Percentiles rank a stretch among this genome's conserved stretches.
Evolutionary conservation across 306 rosid species (phyloP).

Genomic region (Senna tora): DNA sequence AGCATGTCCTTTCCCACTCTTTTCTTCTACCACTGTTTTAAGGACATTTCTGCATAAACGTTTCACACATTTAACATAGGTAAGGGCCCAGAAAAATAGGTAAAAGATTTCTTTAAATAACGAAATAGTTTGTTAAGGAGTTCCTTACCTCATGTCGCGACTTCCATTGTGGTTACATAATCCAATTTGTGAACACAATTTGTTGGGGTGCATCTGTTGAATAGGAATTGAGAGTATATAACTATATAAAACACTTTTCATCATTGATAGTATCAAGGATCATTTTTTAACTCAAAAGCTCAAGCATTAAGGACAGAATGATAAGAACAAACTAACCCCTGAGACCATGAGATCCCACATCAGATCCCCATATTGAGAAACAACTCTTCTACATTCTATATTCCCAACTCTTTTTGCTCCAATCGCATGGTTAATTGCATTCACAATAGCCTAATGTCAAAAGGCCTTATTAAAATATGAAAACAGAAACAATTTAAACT

Average conservation of each 20-base stretch:
- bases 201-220: conserved; percentile 17
- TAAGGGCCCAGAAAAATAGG: not conserved
- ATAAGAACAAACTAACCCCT: conserved; percentile 12
- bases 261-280: not conserved
- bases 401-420: conserved; percentile 1
- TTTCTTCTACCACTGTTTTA: conserved; percentile 15
- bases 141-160: not conserved
- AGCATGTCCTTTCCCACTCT: not conserved
- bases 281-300: not conserved
- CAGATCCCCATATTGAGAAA: conserved; percentile 27
- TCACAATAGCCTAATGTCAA: conserved; percentile 17
- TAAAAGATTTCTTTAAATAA: not conserved
- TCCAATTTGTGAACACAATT: conserved; percentile 21
- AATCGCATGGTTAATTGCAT: conserved; percentile 16
- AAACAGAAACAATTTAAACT: not conserved
- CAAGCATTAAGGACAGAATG: not conserved
- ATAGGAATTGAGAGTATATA: too few relatives aligned
- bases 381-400: conserved; percentile 19
- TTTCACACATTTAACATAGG: not conserved
- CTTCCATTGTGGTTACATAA: conserved; percentile 13
- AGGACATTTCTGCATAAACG: conserved; percentile 12
- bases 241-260: too few relatives aligned
- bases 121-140: not conserved
- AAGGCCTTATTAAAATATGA: not conserved
- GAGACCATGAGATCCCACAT: conserved; percentile 31